Evolutionary conservation across 1,284 basidiomycete species (phyloP).

Genomic region (Retiboletus fuscus): DNA sequence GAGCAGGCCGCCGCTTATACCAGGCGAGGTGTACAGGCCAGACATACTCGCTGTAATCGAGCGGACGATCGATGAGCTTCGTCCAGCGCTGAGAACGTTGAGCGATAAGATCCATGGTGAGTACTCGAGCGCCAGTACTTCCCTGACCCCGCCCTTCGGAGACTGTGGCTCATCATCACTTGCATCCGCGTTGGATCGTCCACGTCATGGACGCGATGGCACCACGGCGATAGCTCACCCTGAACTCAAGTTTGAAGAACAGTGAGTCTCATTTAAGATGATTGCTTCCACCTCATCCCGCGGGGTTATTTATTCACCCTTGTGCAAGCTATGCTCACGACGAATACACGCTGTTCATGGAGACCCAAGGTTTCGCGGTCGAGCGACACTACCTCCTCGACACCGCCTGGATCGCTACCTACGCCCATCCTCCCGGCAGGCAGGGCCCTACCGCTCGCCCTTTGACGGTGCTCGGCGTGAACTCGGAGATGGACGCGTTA

Average conservation of each 20-base stretch:
- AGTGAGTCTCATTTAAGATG: constrained; percentile 50
- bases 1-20: constrained; percentile 26
- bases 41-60: constrained; percentile 68
- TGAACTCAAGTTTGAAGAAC: constrained; percentile 68
- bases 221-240: constrained; percentile 45
- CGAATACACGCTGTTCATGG: constrained; percentile 66
- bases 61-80: constrained; percentile 64
- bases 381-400: constrained; percentile 66
- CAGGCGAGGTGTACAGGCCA: constrained; percentile 46
- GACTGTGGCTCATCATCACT: too few species aligned
- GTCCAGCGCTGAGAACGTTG: constrained; percentile 65
- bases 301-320: neutral
- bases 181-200: too few species aligned
- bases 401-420: constrained; percentile 80
- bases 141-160: too few species aligned
- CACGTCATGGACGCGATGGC: too few species aligned
- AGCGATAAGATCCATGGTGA: constrained; percentile 78
- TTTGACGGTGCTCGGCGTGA: constrained; percentile 68
- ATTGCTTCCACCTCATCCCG: neutral
- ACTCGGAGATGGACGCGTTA: constrained; percentile 79
- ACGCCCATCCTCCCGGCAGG: constrained; percentile 46
- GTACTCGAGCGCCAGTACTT: neutral
- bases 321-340: constrained; percentile 62
- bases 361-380: constrained; percentile 68
- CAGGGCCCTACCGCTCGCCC: neutral